A percentile compares a stretch with the other conserved stretches of the same genome.
These are phyloP conservation scores for Groenewaldozyma sp. DNA, from an alignment of 1,139 yeast species.

Conservation along the genomic window DNA sequence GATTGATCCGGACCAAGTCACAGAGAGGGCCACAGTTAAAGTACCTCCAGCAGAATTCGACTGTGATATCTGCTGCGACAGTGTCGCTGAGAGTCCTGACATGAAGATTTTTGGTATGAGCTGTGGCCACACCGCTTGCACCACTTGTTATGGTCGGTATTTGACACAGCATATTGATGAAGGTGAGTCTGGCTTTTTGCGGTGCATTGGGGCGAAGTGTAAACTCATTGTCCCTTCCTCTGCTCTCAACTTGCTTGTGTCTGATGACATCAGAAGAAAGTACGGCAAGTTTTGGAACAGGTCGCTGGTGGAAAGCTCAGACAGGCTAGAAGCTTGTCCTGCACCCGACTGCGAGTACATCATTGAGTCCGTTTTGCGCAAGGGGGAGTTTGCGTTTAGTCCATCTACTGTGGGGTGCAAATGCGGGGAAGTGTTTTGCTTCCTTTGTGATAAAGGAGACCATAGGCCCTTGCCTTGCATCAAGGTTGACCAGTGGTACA, in stretches of 20 bases:
- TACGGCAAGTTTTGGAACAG: slow-evolving; percentile 27
- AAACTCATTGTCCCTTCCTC: slow-evolving; percentile 24
- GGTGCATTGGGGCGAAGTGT: slow-evolving; percentile 53
- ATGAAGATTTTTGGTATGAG: slow-evolving; percentile 43
- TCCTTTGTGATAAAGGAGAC: slow-evolving; percentile 54
- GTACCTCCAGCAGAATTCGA: slow-evolving; percentile 24
- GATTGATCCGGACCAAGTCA: slow-evolving; percentile 19
- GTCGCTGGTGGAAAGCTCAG: slow-evolving; percentile 44
- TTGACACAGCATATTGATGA: slow-evolving; percentile 46
- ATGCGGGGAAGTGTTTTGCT: slow-evolving; percentile 68
- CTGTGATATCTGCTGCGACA: slow-evolving; percentile 70
- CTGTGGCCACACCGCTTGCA: slow-evolving; percentile 67
- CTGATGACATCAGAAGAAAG: slow-evolving; percentile 14
- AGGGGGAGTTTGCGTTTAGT: slow-evolving; percentile 31
- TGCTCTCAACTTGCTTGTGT: slow-evolving; percentile 33
- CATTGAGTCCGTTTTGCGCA: slow-evolving; percentile 38
- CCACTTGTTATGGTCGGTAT: slow-evolving; percentile 56
- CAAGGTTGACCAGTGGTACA: slow-evolving; percentile 62
- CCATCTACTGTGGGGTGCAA: slow-evolving; percentile 65
- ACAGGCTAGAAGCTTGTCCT: slow-evolving; percentile 69
- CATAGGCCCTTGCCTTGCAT: slow-evolving; percentile 82
- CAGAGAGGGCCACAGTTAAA: slow-evolving; percentile 14
- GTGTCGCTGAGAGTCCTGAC: slow-evolving; percentile 21
- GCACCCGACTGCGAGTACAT: slow-evolving; percentile 70
- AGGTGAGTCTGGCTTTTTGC: slow-evolving; percentile 37